Conservation (phyloP, 2,329 filamentous ascomycete species). For the Sordariomycetes sp. region DNA sequence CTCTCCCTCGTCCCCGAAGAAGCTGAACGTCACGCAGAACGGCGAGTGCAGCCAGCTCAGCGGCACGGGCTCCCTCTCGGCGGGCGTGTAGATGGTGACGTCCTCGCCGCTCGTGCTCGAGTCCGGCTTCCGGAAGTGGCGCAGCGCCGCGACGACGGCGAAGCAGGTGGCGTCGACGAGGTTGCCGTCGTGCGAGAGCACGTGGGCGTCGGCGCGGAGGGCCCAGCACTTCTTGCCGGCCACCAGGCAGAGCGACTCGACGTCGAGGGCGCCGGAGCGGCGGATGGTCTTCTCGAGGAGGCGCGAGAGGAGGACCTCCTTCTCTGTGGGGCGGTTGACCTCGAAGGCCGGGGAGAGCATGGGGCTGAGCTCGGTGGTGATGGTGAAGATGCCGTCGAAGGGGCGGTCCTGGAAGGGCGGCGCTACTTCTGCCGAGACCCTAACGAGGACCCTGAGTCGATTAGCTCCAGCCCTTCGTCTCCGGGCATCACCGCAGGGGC, state of each 20-base stretch:
- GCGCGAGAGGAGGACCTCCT: slow-evolving; percentile 76
- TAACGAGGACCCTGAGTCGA: slow-evolving; percentile 62
- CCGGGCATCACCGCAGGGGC: neutral
- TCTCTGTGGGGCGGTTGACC: slow-evolving; percentile 69
- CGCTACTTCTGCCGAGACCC: slow-evolving; percentile 80
- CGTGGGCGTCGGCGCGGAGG: slow-evolving; percentile 82
- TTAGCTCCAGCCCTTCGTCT: neutral
- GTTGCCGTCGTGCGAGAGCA: slow-evolving; percentile 84
- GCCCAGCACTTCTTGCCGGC: slow-evolving; percentile 88
- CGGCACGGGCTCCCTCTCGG: slow-evolving; percentile 82
- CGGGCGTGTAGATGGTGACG: slow-evolving; percentile 72
- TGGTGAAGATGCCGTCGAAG: slow-evolving; percentile 92
- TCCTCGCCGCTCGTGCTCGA: slow-evolving; percentile 76
- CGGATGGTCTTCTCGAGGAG: slow-evolving; percentile 91
- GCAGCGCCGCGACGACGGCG: slow-evolving; percentile 75
- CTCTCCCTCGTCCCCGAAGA: slow-evolving; percentile 64
- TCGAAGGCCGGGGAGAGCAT: slow-evolving; percentile 90
- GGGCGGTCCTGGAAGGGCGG: slow-evolving; percentile 79
- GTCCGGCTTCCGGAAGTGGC: slow-evolving; percentile 86
- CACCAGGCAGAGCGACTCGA: slow-evolving; percentile 88
- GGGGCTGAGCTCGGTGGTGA: slow-evolving; percentile 80
- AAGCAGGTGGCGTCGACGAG: slow-evolving; percentile 79
- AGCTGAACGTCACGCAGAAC: slow-evolving; percentile 82
- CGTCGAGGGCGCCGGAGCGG: slow-evolving; percentile 84
- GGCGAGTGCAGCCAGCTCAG: slow-evolving; percentile 88